A percentile compares a stretch with the other conserved stretches of the same genome.
Evolutionary conservation across 2,329 filamentous ascomycete species (phyloP).

Genomic region (Botryotinia globosa): DNA sequence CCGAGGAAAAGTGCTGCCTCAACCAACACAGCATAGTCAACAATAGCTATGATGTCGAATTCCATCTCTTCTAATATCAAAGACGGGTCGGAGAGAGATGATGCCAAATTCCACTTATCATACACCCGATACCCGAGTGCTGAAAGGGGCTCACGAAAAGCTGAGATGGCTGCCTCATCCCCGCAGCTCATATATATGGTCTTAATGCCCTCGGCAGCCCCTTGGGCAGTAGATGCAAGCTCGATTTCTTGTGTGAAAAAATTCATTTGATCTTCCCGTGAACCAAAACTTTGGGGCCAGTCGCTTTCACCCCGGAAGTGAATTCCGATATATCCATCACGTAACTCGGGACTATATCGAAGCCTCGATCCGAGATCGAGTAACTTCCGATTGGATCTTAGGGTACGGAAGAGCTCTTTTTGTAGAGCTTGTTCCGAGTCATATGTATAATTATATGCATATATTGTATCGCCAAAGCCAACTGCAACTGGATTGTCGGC

Average conservation of each 20-base stretch:
- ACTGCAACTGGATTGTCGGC: conserved; percentile 22
- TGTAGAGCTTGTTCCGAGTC: conserved; percentile 26
- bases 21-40: conserved; percentile 30
- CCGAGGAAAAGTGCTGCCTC: conserved; percentile 28
- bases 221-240: conserved; percentile 2
- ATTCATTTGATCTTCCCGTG: conserved; percentile 24
- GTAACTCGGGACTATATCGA: conserved; percentile 20
- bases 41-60: conserved; percentile 30
- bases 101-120: conserved; percentile 26
- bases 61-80: conserved; percentile 14
- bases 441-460: conserved; percentile 29
- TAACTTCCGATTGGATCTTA: conserved; percentile 26
- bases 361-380: conserved; percentile 24
- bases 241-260: conserved; percentile 26
- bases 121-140: conserved; percentile 27
- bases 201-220: conserved; percentile 2
- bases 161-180: conserved; percentile 23
- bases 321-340: conserved; percentile 28
- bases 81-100: not conserved
- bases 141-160: conserved; percentile 23
- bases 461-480: conserved; percentile 28
- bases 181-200: conserved; percentile 33
- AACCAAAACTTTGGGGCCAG: conserved; percentile 28
- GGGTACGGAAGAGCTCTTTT: conserved; percentile 28
- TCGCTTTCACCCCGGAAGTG: conserved; percentile 32